Evolutionary conservation across 2,329 filamentous ascomycete species (phyloP).

Genomic region (Fusarium beomiforme): DNA sequence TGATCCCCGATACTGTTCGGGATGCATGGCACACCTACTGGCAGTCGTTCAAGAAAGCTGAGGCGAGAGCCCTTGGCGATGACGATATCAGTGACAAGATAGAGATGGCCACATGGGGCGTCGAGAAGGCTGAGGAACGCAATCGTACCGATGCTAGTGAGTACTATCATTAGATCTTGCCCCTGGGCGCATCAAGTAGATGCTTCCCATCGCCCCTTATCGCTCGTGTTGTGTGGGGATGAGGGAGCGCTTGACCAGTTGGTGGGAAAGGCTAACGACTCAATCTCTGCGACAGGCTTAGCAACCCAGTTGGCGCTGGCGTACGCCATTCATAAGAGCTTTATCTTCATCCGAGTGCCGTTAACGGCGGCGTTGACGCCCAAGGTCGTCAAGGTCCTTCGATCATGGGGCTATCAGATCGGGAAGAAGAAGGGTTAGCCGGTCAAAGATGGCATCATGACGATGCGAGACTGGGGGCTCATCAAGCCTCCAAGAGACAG

Average conservation of each 20-base stretch:
- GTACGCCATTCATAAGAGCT: slow-evolving; percentile 97
- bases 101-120: slow-evolving; percentile 67
- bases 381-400: slow-evolving; percentile 89
- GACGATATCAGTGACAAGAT: slow-evolving; percentile 57
- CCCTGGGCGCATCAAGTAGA: slow-evolving; percentile 14
- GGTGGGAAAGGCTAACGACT: slow-evolving; percentile 38
- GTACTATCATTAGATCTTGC: slow-evolving; percentile 50
- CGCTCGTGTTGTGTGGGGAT: background rate
- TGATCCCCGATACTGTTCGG: slow-evolving; percentile 70
- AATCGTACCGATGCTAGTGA: slow-evolving; percentile 78
- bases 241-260: slow-evolving; percentile 5
- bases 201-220: background rate
- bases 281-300: slow-evolving; percentile 56
- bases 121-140: slow-evolving; percentile 69
- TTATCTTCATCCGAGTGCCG: slow-evolving; percentile 96
- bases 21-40: slow-evolving; percentile 62
- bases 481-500: slow-evolving; percentile 8
- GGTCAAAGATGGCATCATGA: slow-evolving; percentile 11
- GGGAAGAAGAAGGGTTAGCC: slow-evolving; percentile 68
- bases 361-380: slow-evolving; percentile 90
- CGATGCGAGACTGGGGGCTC: slow-evolving; percentile 16
- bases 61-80: slow-evolving; percentile 55
- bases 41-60: slow-evolving; percentile 57
- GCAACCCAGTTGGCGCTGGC: slow-evolving; percentile 89
- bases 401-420: slow-evolving; percentile 94